Base-by-base conservation (phyloP, 768 basidiomycete genomes). In the Hemileccinum impolitum region DNA sequence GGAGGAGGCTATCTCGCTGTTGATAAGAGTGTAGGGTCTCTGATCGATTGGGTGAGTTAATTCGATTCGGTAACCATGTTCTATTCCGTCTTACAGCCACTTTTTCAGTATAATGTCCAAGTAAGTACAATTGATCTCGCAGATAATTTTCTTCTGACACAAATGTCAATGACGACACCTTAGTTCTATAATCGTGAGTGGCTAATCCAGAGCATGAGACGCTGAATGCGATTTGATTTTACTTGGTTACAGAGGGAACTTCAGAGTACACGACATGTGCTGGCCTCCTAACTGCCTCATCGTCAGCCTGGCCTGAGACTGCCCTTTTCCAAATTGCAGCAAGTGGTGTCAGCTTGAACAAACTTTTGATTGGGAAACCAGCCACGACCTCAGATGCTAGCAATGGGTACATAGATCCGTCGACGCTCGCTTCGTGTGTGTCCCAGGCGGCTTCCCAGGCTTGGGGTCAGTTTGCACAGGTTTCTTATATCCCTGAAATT, bases 321-420 rank as follows among this genome's bases (percentile, higher is more conserved):
- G 65, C 75, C 0, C 60, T 80, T 30, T 75, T 80, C 62, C 69
- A 79, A 54, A 77, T 80, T 45, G 66, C 69, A 17, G 73, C 74
- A 2, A 77, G 67, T 50, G 84, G 84, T 18, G 77, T 89, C 9
- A 62, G 73, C 3, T 58, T 80, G 39, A 64, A 76, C 62, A 89
- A 90, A 67, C 72, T 89, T 43, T 80, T 89, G 52, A 85, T 90
- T 58, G 87, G 86, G 4, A 90, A 90, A 66, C 87, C 86, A 1
- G 81, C 79, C 2, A 47, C 72, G 0, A 53, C 54, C 7, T 57
- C 67, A 8, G 79, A 81, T 45, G 82, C 84, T 3, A 75, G 52
- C 52, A 85, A 78, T 53, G 82, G 75, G 4, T 79, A 71, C 50
- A 84, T 90, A 63, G 70, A 69, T 34, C 69, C 82, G 1, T 66